Evolutionary conservation across 2,329 filamentous ascomycete genomes (phyloP).

Genomic region (Hyphodiscus sp.): DNA sequence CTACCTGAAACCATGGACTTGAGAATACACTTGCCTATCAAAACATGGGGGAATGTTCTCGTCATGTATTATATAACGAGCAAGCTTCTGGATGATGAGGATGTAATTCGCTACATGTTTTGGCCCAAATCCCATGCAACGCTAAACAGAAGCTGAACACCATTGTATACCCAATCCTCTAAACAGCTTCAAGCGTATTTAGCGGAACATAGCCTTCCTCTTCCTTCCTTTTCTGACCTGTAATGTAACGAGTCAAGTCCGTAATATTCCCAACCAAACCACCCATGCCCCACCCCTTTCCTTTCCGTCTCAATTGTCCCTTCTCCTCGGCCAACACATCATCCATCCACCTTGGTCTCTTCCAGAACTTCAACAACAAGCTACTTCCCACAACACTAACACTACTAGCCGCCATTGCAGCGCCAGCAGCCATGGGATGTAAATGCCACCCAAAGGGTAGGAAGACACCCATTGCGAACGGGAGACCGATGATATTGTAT

Average conservation of each 20-base stretch:
- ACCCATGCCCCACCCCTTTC: constrained; percentile 30
- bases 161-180: too few relatives aligned
- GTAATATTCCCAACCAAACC: constrained; percentile 37
- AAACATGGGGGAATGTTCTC: too few relatives aligned
- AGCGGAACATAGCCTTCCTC: constrained; percentile 56
- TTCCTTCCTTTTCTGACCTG: constrained; percentile 34
- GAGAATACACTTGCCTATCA: too few relatives aligned
- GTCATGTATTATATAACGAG: too few relatives aligned
- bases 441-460: constrained; percentile 81
- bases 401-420: constrained; percentile 86
- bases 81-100: neutral
- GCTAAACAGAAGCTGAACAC: neutral
- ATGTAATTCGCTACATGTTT: neutral
- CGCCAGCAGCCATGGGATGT: constrained; percentile 90
- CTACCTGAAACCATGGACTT: too few relatives aligned
- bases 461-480: constrained; percentile 96
- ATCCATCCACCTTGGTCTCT: constrained; percentile 79
- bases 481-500: constrained; percentile 87
- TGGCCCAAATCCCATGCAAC: neutral
- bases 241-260: constrained; percentile 35
- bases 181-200: constrained; percentile 26
- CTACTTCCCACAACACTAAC: constrained; percentile 85
- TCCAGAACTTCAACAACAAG: constrained; percentile 82
- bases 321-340: constrained; percentile 59
- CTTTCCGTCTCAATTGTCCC: constrained; percentile 31